Conservation (phyloP, 1,284 basidiomycete genomes). For the Boletus putidus region DNA sequence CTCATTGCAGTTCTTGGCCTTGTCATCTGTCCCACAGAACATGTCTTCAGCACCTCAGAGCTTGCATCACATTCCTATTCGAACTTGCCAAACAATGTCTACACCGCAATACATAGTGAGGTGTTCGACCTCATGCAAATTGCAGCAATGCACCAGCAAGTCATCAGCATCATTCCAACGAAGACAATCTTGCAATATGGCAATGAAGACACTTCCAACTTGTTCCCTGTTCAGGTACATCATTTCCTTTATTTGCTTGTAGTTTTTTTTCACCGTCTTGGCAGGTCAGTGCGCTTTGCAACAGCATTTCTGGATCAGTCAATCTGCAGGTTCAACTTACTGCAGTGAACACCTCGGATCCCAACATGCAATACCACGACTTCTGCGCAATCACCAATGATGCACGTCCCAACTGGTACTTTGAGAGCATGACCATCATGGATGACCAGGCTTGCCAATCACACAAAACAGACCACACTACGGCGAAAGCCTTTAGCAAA, state of each 20-base stretch:
- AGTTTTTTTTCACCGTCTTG: constrained; percentile 7
- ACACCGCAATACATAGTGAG: constrained; percentile 86
- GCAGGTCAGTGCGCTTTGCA: constrained; percentile 90
- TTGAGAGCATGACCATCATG: too few relatives aligned
- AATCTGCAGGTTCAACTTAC: constrained; percentile 85
- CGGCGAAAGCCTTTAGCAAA: too few relatives aligned
- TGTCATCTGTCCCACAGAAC: constrained; percentile 92
- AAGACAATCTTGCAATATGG: constrained; percentile 84
- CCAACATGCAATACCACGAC: constrained; percentile 88
- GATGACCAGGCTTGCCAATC: too few relatives aligned
- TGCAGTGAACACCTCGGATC: constrained; percentile 77
- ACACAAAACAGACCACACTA: too few relatives aligned
- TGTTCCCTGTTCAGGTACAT: constrained; percentile 92
- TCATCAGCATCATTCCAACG: constrained; percentile 73
- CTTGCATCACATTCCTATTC: constrained; percentile 69
- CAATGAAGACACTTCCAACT: constrained; percentile 69
- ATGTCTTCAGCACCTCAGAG: constrained; percentile 84
- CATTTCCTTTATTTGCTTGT: not conserved
- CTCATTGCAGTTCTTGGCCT: constrained; percentile 88
- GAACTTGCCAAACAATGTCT: constrained; percentile 71
- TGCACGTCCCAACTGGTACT: too few relatives aligned
- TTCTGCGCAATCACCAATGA: constrained; percentile 80
- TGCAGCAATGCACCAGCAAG: constrained; percentile 59
- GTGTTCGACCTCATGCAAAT: constrained; percentile 80
- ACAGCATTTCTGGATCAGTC: constrained; percentile 78